A percentile compares a stretch with the other conserved stretches of the same genome.
Conservation (phyloP, 371 early-diverging fungal genomes). For the Circinella minor region DNA sequence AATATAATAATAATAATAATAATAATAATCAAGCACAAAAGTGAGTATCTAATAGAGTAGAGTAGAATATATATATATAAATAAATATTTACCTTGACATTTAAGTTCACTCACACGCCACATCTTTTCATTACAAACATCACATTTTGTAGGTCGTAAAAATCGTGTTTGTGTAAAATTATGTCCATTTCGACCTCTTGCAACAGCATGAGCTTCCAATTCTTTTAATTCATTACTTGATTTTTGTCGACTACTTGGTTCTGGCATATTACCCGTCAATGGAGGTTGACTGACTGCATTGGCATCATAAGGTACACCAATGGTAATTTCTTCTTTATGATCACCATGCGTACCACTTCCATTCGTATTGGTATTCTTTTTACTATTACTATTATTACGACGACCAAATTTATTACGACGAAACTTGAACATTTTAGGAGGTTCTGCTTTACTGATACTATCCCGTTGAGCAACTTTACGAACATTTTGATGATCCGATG, state of each 20-base stretch:
- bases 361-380: conserved; percentile 5
- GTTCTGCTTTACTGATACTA: conserved; percentile 47
- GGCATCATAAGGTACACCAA: conserved; percentile 37
- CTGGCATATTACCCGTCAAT: not conserved
- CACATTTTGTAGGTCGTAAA: conserved; percentile 78
- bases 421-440: conserved; percentile 50
- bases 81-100: conserved; percentile 63
- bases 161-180: conserved; percentile 64
- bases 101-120: conserved; percentile 82
- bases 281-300: conserved; percentile 1
- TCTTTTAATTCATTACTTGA: conserved; percentile 11
- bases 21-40: too few relatives aligned
- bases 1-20: not conserved
- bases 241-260: conserved; percentile 6
- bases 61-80: not conserved
- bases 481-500: conserved; percentile 20
- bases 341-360: conserved; percentile 19
- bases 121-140: conserved; percentile 84
- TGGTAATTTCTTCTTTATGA: conserved; percentile 22
- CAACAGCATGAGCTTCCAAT: not conserved
- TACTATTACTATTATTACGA: conserved; percentile 19
- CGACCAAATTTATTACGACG: conserved; percentile 36
- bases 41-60: too few relatives aligned
- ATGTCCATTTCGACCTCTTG: conserved; percentile 45
- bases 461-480: conserved; percentile 44